A percentile compares a stretch with the other conserved stretches of the same genome.
These are phyloP conservation scores for Solanum pennellii DNA, from an alignment of 257 asterid genomes.

Conservation along the genomic window DNA sequence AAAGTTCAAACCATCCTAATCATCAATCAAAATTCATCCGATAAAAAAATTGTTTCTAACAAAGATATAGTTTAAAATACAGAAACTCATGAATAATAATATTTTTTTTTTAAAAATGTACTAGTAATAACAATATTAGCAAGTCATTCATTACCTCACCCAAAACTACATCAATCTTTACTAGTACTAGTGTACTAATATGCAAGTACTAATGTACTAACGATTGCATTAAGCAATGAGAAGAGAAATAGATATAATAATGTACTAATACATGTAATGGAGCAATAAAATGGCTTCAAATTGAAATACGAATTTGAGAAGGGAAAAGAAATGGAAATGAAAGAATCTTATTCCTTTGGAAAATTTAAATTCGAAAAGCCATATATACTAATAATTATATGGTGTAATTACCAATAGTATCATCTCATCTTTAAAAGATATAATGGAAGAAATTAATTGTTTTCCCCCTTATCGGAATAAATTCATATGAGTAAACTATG, in stretches of 20 bases:
- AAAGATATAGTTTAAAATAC: not conserved
- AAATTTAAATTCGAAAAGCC: not conserved
- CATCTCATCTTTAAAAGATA: not conserved
- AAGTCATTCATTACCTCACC: not conserved
- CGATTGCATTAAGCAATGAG: not conserved
- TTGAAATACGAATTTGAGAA: not conserved
- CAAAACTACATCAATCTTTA: not conserved
- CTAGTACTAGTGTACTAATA: not conserved
- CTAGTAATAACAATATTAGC: not conserved
- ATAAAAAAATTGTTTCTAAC: not conserved
- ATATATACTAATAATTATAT: not conserved
- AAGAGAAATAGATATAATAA: not conserved
- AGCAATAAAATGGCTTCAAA: not conserved
- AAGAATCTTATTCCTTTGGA: not conserved
- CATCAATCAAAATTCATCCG: not conserved
- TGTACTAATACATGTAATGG: not conserved
- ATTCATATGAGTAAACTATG: not conserved
- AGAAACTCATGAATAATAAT: constrained; percentile 16
- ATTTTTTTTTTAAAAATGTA: too few relatives aligned
- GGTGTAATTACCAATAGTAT: not conserved
- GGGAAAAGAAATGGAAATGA: not conserved
- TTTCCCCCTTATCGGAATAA: not conserved
- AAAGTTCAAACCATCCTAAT: not conserved
- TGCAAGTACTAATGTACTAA: not conserved
- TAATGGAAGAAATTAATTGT: not conserved